These are phyloP conservation scores for Ganoderma boninense DNA, from an alignment of 1,284 basidiomycete genomes.

Conservation along the genomic window DNA sequence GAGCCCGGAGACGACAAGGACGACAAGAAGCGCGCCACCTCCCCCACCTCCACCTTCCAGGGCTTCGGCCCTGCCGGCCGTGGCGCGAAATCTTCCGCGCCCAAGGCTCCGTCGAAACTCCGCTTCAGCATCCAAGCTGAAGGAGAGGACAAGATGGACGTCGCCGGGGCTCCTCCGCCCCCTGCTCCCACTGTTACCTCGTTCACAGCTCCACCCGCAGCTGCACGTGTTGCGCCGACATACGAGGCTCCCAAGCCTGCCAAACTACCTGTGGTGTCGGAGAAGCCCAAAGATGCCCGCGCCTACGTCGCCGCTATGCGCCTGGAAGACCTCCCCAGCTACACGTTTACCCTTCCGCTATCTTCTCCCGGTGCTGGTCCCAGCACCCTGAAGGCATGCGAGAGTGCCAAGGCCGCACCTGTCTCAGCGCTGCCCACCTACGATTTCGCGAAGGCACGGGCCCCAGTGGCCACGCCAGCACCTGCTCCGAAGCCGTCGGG, in stretches of 20 bases:
- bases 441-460: slow-evolving; percentile 46
- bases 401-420: slow-evolving; percentile 40
- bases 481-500: slow-evolving; percentile 12
- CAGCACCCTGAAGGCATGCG: slow-evolving; percentile 47
- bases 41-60: slow-evolving; percentile 30
- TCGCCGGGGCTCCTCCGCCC: slow-evolving; percentile 20
- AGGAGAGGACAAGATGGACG: slow-evolving; percentile 45
- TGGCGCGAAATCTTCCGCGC: slow-evolving; percentile 53
- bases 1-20: slow-evolving; percentile 47
- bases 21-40: slow-evolving; percentile 32
- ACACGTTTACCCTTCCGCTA: slow-evolving; percentile 33
- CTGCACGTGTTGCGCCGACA: neutral
- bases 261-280: slow-evolving; percentile 3
- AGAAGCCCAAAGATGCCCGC: slow-evolving; percentile 35
- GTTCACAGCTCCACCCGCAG: neutral
- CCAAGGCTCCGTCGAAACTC: slow-evolving; percentile 77
- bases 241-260: slow-evolving; percentile 14
- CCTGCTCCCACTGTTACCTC: neutral
- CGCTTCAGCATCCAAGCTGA: slow-evolving; percentile 69
- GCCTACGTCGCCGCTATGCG: slow-evolving; percentile 34
- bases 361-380: slow-evolving; percentile 44
- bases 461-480: slow-evolving; percentile 22
- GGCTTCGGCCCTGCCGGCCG: slow-evolving; percentile 35
- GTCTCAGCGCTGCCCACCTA: slow-evolving; percentile 49
- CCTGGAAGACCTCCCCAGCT: slow-evolving; percentile 34